A percentile compares a stretch with the other conserved stretches of the same genome.
Evolutionary conservation across 345 rosid genomes (phyloP).

Genomic region (Citrus medica): DNA sequence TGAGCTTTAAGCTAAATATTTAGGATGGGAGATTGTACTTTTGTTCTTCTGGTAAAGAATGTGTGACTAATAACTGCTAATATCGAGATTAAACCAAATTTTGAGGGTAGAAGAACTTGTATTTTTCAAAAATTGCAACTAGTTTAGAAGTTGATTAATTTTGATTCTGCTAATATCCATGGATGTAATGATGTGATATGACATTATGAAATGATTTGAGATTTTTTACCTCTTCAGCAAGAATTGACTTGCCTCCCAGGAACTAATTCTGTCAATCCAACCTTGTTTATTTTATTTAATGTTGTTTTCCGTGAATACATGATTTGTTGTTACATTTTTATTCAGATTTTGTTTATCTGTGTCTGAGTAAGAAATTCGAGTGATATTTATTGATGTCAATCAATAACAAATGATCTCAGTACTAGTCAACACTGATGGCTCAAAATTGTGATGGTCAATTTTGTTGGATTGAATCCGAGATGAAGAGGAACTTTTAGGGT

Average conservation of each 20-base stretch:
- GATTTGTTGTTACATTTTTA: not conserved
- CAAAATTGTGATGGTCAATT: not conserved
- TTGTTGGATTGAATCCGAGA: not conserved
- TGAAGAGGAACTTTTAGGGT: not conserved
- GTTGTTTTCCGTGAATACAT: not conserved
- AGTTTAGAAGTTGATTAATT: not conserved
- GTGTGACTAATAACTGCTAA: not conserved
- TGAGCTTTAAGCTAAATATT: not conserved
- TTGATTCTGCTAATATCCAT: not conserved
- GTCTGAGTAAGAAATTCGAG: not conserved
- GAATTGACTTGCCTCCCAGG: not conserved
- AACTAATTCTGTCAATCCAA: not conserved
- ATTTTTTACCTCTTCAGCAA: not conserved
- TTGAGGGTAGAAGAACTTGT: not conserved
- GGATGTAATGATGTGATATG: not conserved
- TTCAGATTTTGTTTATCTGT: not conserved
- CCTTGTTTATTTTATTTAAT: not conserved
- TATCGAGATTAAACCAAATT: not conserved
- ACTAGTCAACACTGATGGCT: not conserved
- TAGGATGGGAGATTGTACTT: not conserved
- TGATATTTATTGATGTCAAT: not conserved
- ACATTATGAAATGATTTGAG: not conserved
- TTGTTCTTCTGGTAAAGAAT: not conserved
- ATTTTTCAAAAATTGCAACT: not conserved
- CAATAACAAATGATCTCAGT: not conserved